These are phyloP conservation scores for Abrus precatorius DNA, from an alignment of 306 rosid species.

Conservation along the genomic window DNA sequence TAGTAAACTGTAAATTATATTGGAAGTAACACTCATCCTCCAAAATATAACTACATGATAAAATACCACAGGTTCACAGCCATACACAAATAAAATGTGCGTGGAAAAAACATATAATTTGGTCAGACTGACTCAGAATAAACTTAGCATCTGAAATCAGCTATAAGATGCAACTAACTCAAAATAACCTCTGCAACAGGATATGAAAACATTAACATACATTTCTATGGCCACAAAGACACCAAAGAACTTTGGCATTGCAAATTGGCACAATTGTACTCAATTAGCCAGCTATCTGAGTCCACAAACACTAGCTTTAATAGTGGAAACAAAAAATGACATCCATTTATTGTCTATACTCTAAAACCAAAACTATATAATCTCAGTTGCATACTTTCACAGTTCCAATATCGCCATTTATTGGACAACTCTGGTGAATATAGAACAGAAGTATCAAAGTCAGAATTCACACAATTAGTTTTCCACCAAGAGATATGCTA, in stretches of 20 bases:
- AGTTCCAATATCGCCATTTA: slow-evolving; percentile 8
- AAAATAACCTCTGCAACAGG: background rate
- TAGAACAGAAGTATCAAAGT: slow-evolving; percentile 29
- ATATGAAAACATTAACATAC: background rate
- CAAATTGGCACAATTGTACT: slow-evolving; percentile 12
- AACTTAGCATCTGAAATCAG: slow-evolving; percentile 36
- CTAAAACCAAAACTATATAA: background rate
- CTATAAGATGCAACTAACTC: slow-evolving; percentile 12
- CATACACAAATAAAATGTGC: slow-evolving; percentile 7
- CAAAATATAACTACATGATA: slow-evolving; percentile 39
- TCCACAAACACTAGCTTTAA: slow-evolving; percentile 11
- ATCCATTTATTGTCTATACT: slow-evolving; percentile 10
- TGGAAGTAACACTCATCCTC: background rate
- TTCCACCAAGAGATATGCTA: background rate
- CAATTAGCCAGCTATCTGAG: slow-evolving; percentile 15
- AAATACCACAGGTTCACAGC: slow-evolving; percentile 14
- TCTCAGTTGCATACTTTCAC: background rate
- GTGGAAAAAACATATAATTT: background rate
- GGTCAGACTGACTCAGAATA: slow-evolving; percentile 1
- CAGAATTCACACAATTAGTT: slow-evolving; percentile 7
- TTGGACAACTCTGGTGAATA: slow-evolving; percentile 1
- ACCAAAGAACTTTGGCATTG: slow-evolving; percentile 20
- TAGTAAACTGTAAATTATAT: background rate
- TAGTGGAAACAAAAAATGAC: slow-evolving; percentile 33
- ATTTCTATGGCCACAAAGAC: slow-evolving; percentile 10